Evolutionary conservation across 306 rosid genomes (phyloP).

Genomic region (Lathyrus aphaca): DNA sequence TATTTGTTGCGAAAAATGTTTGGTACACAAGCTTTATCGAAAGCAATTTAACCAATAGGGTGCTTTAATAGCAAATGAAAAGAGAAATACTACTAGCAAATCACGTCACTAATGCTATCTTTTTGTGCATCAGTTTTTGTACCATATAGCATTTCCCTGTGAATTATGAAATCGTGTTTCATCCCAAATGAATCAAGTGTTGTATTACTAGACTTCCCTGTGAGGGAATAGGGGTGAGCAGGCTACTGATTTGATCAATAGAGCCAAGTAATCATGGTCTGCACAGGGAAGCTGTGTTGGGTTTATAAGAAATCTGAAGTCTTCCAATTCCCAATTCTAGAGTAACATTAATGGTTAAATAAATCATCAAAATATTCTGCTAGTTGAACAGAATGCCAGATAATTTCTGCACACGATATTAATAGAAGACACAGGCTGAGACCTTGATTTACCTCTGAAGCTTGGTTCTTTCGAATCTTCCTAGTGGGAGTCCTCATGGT

Average conservation of each 20-base stretch:
- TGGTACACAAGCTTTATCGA: not conserved
- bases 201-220: not conserved
- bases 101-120: not conserved
- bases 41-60: not conserved
- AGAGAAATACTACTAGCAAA: not conserved
- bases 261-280: not conserved
- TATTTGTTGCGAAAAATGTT: not conserved
- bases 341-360: slow-evolving; percentile 8
- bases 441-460: slow-evolving; percentile 64
- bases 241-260: slow-evolving; percentile 23
- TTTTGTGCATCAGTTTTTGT: not conserved
- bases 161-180: not conserved
- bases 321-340: slow-evolving; percentile 30
- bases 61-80: slow-evolving; percentile 8
- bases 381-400: slow-evolving; percentile 15
- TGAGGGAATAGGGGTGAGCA: not conserved
- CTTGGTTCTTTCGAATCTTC: slow-evolving; percentile 59
- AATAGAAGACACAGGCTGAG: slow-evolving; percentile 26
- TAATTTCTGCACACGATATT: slow-evolving; percentile 22
- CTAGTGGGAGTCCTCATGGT: slow-evolving; percentile 91
- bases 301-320: not conserved
- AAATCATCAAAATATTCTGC: not conserved
- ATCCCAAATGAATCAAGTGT: not conserved
- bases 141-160: not conserved
- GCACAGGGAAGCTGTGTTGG: not conserved